phyloP scores from a whole-genome alignment of 495 filamentous ascomycete genomes.

The Entonaema liquescens region DNA sequence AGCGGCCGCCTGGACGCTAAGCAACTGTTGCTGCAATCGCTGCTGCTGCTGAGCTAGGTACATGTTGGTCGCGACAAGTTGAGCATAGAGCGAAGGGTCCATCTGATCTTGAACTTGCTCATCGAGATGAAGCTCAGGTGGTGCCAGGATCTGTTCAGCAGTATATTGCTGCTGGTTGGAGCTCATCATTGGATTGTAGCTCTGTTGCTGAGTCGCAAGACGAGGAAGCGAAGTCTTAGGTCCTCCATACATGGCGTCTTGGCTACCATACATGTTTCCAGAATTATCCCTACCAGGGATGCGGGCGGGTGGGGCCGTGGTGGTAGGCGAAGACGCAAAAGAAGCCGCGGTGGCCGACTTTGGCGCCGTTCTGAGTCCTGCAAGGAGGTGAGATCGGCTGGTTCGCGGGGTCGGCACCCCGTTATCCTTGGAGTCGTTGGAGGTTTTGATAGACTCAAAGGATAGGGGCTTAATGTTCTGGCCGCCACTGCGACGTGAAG shows the following conservation, averaged over 20 bases:
- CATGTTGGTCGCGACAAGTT: slow-evolving; percentile 83
- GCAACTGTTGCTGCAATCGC: slow-evolving; percentile 71
- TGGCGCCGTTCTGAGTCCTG: slow-evolving; percentile 90
- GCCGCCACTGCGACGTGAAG: slow-evolving; percentile 75
- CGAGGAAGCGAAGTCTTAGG: slow-evolving; percentile 64
- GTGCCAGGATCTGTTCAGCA: slow-evolving; percentile 85
- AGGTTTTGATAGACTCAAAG: slow-evolving; percentile 67
- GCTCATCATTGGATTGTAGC: slow-evolving; percentile 43
- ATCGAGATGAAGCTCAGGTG: slow-evolving; percentile 76
- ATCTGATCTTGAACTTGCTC: slow-evolving; percentile 72
- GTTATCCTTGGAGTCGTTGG: slow-evolving; percentile 58
- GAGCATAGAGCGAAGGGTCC: slow-evolving; percentile 83
- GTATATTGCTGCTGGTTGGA: slow-evolving; percentile 58
- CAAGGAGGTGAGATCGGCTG: slow-evolving; percentile 92
- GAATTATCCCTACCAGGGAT: slow-evolving; percentile 54
- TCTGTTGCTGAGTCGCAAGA: slow-evolving; percentile 49
- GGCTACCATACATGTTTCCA: slow-evolving; percentile 57
- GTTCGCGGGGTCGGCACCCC: slow-evolving; percentile 82
- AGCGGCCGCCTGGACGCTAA: slow-evolving; percentile 65
- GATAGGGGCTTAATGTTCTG: slow-evolving; percentile 87
- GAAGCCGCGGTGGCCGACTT: slow-evolving; percentile 76
- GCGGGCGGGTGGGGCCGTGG: slow-evolving; percentile 53
- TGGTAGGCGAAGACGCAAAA: slow-evolving; percentile 67
- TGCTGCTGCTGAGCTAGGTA: slow-evolving; percentile 90
- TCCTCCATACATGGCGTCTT: slow-evolving; percentile 53